A percentile compares a stretch with the other conserved stretches of the same genome.
Evolutionary conservation across 73 alveolate genomes (phyloP).

Genomic region (Blepharisma japonicum): DNA sequence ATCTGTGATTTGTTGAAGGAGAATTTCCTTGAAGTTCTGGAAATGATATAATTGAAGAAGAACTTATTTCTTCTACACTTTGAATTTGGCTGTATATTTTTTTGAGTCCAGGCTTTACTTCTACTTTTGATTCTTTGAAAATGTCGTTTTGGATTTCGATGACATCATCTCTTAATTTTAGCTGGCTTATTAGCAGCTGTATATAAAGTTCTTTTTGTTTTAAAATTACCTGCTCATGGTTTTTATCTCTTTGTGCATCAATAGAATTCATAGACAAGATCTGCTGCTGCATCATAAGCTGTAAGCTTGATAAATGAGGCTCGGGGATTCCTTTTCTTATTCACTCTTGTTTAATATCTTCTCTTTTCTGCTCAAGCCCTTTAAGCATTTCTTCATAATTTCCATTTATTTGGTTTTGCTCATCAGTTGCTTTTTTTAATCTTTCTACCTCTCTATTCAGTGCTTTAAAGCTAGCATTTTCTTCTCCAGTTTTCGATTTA

Average conservation of each 20-base stretch:
- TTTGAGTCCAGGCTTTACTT: not conserved
- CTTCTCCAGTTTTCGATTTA: no score
- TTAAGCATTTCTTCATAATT: not conserved
- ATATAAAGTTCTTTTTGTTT: constrained; percentile 1
- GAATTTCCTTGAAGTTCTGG: no score
- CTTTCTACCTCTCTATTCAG: not conserved
- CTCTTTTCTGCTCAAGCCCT: not conserved
- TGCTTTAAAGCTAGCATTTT: no score
- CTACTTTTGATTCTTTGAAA: not conserved
- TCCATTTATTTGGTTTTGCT: not conserved
- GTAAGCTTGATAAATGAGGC: not conserved
- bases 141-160: not conserved
- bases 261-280: not conserved
- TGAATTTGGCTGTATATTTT: no score
- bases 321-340: not conserved
- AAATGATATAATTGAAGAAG: no score
- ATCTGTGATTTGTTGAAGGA: no score
- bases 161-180: not conserved
- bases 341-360: not conserved
- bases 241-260: not conserved
- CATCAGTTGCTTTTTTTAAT: not conserved
- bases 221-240: constrained; percentile 6
- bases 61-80: no score
- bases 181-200: not conserved
- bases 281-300: not conserved